Conservation (phyloP, 768 basidiomycete species). For the Boletus subparvulus region DNA sequence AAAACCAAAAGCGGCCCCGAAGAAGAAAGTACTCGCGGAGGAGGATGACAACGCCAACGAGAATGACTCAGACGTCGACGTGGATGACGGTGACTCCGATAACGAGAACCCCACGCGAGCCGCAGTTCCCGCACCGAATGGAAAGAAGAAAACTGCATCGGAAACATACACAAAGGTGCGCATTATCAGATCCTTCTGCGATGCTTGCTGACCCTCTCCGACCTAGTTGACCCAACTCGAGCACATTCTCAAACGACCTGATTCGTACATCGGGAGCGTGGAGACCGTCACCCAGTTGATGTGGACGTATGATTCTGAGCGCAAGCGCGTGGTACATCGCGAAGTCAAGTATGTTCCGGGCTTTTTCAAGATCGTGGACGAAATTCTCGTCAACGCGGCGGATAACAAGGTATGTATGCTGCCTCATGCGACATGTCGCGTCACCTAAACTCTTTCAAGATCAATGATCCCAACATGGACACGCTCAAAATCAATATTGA, state of each 20-base stretch:
- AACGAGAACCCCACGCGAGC: conserved; percentile 36
- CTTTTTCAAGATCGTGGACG: conserved; percentile 99
- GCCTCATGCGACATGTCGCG: not conserved
- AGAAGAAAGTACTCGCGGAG: conserved; percentile 70
- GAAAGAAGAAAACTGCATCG: conserved; percentile 84
- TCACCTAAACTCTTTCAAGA: conserved; percentile 45
- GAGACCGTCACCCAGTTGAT: conserved; percentile 83
- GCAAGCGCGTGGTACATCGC: conserved; percentile 78
- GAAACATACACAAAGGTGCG: conserved; percentile 88
- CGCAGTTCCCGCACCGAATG: conserved; percentile 30
- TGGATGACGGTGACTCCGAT: conserved; percentile 37
- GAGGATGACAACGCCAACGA: conserved; percentile 63
- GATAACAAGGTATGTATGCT: conserved; percentile 86
- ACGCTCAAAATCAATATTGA: conserved; percentile 87
- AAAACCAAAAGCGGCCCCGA: conserved; percentile 55
- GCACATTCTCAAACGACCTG: conserved; percentile 88
- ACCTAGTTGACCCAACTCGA: conserved; percentile 88
- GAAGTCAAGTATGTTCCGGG: conserved; percentile 93
- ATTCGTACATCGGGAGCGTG: conserved; percentile 95
- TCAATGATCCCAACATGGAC: conserved; percentile 92
- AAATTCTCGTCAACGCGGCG: conserved; percentile 98
- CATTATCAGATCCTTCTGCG: not conserved
- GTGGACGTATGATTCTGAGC: conserved; percentile 91
- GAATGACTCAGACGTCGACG: conserved; percentile 43
- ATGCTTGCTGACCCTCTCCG: not conserved